These are phyloP conservation scores for Zygoascus biomembranicola DNA, from an alignment of 805 yeast genomes.

Conservation along the genomic window DNA sequence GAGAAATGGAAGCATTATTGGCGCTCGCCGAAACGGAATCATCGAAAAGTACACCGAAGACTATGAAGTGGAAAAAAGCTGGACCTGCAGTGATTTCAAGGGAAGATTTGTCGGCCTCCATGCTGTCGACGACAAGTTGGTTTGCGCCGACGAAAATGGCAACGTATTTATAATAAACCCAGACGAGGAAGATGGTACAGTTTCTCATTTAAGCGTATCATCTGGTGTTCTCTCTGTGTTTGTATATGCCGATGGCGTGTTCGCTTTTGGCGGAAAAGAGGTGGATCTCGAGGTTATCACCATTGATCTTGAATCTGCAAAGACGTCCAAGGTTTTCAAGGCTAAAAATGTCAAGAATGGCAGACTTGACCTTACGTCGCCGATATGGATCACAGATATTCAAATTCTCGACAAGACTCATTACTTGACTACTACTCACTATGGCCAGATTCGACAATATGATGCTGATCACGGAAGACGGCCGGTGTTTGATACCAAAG, in stretches of 20 bases:
- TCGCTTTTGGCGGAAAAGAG: constrained; percentile 85
- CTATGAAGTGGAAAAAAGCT: constrained; percentile 13
- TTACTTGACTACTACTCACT: constrained; percentile 53
- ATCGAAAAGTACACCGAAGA: constrained; percentile 16
- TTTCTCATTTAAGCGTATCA: constrained; percentile 1
- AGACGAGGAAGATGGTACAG: constrained; percentile 4
- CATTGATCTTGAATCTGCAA: constrained; percentile 27
- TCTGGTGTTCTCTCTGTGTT: constrained; percentile 31
- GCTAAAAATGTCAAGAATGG: constrained; percentile 82
- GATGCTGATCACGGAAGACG: constrained; percentile 58
- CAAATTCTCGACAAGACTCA: constrained; percentile 33
- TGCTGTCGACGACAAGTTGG: neutral
- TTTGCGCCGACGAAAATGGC: neutral
- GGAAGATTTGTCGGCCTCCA: neutral
- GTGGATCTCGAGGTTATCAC: constrained; percentile 48
- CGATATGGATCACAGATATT: constrained; percentile 66
- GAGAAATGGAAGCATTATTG: constrained; percentile 5
- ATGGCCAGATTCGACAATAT: constrained; percentile 71
- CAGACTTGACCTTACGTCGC: constrained; percentile 69
- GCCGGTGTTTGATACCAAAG: constrained; percentile 52
- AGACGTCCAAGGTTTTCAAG: constrained; percentile 39
- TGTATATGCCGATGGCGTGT: constrained; percentile 24
- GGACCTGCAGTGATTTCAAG: constrained; percentile 1
- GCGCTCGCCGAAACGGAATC: constrained; percentile 13
- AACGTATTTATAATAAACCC: constrained; percentile 2